Conservation (phyloP, 2,329 filamentous ascomycete genomes). For the Helicocarpus griseus region DNA sequence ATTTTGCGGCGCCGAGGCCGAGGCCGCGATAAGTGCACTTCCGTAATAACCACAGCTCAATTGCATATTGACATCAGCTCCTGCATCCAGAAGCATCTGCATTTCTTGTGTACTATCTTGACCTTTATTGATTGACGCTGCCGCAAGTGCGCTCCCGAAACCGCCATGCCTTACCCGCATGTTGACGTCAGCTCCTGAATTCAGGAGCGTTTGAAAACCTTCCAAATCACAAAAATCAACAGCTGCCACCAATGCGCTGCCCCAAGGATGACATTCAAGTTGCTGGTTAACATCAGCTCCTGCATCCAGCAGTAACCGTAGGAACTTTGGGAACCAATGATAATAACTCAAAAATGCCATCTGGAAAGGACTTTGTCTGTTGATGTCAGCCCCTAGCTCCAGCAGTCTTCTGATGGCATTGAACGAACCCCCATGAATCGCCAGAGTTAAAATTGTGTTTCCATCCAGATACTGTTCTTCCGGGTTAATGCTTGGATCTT, state of each 20-base stretch:
- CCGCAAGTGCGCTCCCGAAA: constrained; percentile 10
- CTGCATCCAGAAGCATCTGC: constrained; percentile 4
- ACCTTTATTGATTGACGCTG: constrained; percentile 6
- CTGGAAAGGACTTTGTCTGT: too few species aligned
- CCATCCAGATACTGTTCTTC: background rate
- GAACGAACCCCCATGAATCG: background rate
- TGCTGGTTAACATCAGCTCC: constrained; percentile 6
- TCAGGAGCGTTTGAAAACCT: background rate
- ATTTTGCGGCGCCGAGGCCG: constrained; percentile 7
- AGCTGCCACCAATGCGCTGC: constrained; percentile 11
- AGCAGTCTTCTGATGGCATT: background rate
- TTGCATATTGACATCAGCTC: constrained; percentile 5
- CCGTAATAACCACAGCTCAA: constrained; percentile 2
- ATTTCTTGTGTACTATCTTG: constrained; percentile 4
- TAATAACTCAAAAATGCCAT: too few species aligned
- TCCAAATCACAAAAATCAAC: background rate
- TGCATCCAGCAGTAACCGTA: constrained; percentile 1
- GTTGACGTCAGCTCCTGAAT: constrained; percentile 6
- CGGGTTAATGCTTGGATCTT: background rate
- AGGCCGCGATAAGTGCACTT: too few species aligned
- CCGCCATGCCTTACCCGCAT: background rate
- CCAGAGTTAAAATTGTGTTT: background rate
- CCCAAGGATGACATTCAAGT: background rate
- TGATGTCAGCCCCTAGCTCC: constrained; percentile 4
- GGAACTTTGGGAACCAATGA: too few species aligned